Base-by-base conservation (phyloP, 768 basidiomycete species). In the Rhodotorula graminis region DNA sequence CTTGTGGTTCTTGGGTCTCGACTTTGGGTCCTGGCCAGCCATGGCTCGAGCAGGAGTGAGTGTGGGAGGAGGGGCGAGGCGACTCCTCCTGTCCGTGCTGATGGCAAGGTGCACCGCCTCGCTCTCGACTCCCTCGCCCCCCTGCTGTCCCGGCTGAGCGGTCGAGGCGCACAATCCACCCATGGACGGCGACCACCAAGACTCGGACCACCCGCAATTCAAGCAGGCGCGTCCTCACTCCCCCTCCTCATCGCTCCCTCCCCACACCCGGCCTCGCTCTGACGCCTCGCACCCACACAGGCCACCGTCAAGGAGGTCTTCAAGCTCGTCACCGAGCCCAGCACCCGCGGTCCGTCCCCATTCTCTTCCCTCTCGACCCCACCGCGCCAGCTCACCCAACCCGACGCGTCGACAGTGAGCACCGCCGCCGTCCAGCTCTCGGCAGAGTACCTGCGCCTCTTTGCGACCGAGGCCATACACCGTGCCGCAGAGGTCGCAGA, bases 371-470 rank as follows among this genome's bases (percentile, higher is more conserved):
- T 29, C 61, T 53, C 16, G 11, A 1, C 53, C 60, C 25, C 52
- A 7, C 18, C 55, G 23, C 55, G n/a, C n/a, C n/a, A n/a, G 16
- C 37, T 16, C 25, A 37, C 56, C 33, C n/a, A 23, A 40, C 37
- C 15, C 44, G 44, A 46, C 37, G 2, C 59, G 59, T 37, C 25
- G 23, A 8, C 58, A 74, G 73, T 74, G 40, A 67, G 61, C 52
- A 58, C 69, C 1, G 65, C 73, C 21, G 73, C 73, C 9, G 59
- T 65, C 7, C 73, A 75, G 29, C 70, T 75, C 47, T 57, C 47
- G 21, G 50, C 73, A 46, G 73, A 75, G 56, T 75, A 75, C 64
- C 70, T 75, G 31, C 70, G 67, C 49, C 58, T 75, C 16, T 69
- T 75, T 44, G 56, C 73, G 2, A 65, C 73, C 3, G 73, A 75